phyloP scores from a whole-genome alignment of 306 rosid genomes.

The Oxytropis ochrocephala region DNA sequence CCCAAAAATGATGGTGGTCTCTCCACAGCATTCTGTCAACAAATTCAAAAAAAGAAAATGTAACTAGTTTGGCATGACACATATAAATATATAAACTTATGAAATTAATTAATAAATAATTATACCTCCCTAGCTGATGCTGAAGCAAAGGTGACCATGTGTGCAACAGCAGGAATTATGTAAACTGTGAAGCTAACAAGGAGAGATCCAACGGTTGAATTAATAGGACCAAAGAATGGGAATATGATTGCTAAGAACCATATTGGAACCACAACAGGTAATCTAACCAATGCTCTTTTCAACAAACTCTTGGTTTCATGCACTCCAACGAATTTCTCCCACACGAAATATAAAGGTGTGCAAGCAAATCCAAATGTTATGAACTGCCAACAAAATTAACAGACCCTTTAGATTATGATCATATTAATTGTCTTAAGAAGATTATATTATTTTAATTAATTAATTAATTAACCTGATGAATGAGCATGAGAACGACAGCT shows the following conservation, averaged over 20 bases:
- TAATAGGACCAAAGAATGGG: constrained; percentile 98
- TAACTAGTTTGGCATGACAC: too few species aligned
- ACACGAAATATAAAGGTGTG: constrained; percentile 94
- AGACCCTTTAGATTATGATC: background rate
- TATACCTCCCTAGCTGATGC: constrained; percentile 75
- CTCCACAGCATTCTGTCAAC: constrained; percentile 83
- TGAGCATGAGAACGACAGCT: constrained; percentile 93
- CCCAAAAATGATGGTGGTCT: constrained; percentile 76
- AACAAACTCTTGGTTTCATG: constrained; percentile 83
- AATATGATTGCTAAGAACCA: constrained; percentile 94
- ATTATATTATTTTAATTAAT: too few species aligned
- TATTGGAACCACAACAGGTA: constrained; percentile 93
- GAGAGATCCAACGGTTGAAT: constrained; percentile 94
- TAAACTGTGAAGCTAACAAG: constrained; percentile 97
- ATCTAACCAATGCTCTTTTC: constrained; percentile 75
- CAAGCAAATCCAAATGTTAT: constrained; percentile 99
- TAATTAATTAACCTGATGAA: constrained; percentile 64
- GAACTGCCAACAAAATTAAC: constrained; percentile 42
- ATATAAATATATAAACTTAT: background rate
- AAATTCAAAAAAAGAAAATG: background rate
- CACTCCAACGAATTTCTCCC: constrained; percentile 85
- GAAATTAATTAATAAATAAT: background rate
- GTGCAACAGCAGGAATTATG: constrained; percentile 94
- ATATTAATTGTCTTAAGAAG: too few species aligned
- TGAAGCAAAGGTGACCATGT: constrained; percentile 89